Conservation (phyloP, 208 protist species). For the Leptomonas seymouri region DNA sequence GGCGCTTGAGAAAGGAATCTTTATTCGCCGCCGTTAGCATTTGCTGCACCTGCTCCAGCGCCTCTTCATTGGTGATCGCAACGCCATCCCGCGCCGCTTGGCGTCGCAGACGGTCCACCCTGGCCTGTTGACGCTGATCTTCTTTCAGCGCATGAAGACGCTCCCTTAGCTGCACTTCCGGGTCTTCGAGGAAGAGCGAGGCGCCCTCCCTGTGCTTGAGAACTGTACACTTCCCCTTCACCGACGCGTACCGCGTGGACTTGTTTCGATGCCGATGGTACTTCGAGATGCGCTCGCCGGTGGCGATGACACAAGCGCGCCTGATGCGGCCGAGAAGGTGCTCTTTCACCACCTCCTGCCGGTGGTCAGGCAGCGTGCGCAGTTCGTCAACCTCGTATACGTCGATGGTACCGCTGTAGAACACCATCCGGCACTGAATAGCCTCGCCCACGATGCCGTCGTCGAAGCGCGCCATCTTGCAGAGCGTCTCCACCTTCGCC, state of each 20-base stretch:
- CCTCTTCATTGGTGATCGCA: constrained; percentile 6
- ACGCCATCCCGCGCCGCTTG: background rate
- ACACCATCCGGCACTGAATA: constrained; percentile 70
- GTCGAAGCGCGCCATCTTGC: constrained; percentile 70
- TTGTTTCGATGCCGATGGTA: constrained; percentile 80
- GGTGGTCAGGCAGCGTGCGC: constrained; percentile 40
- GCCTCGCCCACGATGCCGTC: constrained; percentile 62
- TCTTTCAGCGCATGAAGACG: constrained; percentile 7
- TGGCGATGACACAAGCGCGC: constrained; percentile 43
- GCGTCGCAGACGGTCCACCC: constrained; percentile 1
- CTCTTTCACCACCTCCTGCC: constrained; percentile 51
- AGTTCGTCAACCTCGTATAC: constrained; percentile 68
- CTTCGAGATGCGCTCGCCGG: constrained; percentile 59
- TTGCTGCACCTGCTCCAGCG: background rate
- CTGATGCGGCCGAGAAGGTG: constrained; percentile 79
- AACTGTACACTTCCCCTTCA: constrained; percentile 74
- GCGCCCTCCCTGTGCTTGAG: constrained; percentile 45
- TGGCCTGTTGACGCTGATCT: constrained; percentile 3
- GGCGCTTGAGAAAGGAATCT: background rate
- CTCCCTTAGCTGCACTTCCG: constrained; percentile 37
- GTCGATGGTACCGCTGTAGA: constrained; percentile 66
- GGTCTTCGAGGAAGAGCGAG: constrained; percentile 70
- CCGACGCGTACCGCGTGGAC: constrained; percentile 49
- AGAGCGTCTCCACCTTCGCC: constrained; percentile 71
- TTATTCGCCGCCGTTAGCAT: background rate